Evolutionary conservation across 768 basidiomycete species (phyloP).

Genomic region (Omphalotus guepiniiformis): DNA sequence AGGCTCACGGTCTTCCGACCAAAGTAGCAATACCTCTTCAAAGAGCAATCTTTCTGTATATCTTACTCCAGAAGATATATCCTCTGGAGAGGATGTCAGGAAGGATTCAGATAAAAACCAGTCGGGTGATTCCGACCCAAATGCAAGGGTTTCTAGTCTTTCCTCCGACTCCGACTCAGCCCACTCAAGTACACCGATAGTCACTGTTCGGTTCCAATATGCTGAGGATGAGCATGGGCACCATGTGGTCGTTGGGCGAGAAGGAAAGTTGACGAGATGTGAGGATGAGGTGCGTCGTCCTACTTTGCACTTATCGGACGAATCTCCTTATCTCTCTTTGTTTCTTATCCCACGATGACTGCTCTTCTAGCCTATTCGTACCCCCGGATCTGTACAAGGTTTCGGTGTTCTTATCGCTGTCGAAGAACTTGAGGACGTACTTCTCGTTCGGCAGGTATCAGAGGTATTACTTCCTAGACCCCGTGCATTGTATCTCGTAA

Average conservation of each 20-base stretch:
- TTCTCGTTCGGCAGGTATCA: constrained; percentile 73
- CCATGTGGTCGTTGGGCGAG: constrained; percentile 65
- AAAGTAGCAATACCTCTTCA: constrained; percentile 4
- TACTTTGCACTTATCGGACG: not conserved
- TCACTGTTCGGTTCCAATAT: constrained; percentile 67
- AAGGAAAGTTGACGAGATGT: constrained; percentile 60
- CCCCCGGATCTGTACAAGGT: constrained; percentile 77
- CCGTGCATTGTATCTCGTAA: not conserved
- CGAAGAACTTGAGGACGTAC: constrained; percentile 51
- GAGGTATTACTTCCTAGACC: constrained; percentile 55
- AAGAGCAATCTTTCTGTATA: not conserved
- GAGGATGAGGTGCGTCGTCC: constrained; percentile 62
- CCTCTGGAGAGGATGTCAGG: not conserved
- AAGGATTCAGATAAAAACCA: not conserved
- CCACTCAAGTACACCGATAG: constrained; percentile 25
- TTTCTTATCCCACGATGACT: not conserved
- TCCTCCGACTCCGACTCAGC: not conserved
- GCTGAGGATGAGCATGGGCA: constrained; percentile 60
- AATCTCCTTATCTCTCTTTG: not conserved
- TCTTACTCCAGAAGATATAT: constrained; percentile 4
- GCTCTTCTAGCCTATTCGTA: constrained; percentile 60
- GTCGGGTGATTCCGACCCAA: constrained; percentile 7
- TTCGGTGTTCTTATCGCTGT: constrained; percentile 79
- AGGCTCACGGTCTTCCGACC: not conserved
- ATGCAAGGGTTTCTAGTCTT: constrained; percentile 7